Evolutionary conservation across 2,329 filamentous ascomycete species (phyloP).

Genomic region (Trichoderma semiorbis): DNA sequence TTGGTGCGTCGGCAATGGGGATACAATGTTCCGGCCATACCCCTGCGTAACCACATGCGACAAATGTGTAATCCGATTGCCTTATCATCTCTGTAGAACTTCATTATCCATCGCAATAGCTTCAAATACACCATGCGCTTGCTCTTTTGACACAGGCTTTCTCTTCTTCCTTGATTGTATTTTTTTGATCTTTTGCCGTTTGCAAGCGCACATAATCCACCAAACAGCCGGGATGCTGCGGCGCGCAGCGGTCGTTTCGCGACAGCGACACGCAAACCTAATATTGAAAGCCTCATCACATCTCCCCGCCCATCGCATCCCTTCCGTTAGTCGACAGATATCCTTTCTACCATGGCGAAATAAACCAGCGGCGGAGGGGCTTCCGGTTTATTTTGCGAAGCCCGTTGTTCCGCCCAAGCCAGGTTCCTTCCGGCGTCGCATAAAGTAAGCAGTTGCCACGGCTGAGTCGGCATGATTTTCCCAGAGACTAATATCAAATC

Average conservation of each 20-base stretch:
- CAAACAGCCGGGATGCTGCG: conserved; percentile 21
- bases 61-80: conserved; percentile 12
- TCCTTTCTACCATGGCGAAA: conserved; percentile 35
- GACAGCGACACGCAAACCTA: conserved; percentile 23
- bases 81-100: conserved; percentile 6
- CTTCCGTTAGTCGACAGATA: conserved; percentile 27
- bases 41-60: conserved; percentile 3
- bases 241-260: conserved; percentile 24
- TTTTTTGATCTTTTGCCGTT: background rate
- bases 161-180: background rate
- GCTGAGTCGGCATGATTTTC: background rate
- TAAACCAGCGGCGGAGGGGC: conserved; percentile 20
- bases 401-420: conserved; percentile 15
- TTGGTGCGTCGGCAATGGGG: conserved; percentile 29
- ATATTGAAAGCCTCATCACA: conserved; percentile 24
- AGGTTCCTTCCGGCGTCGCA: conserved; percentile 25
- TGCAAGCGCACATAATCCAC: background rate
- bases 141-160: background rate
- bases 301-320: conserved; percentile 23
- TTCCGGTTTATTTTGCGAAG: conserved; percentile 35
- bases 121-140: conserved; percentile 1
- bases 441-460: conserved; percentile 28
- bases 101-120: background rate
- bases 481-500: background rate
- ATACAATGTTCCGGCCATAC: conserved; percentile 31